Conservation (phyloP, 2,329 filamentous ascomycete species). For the Penicillium sp. region DNA sequence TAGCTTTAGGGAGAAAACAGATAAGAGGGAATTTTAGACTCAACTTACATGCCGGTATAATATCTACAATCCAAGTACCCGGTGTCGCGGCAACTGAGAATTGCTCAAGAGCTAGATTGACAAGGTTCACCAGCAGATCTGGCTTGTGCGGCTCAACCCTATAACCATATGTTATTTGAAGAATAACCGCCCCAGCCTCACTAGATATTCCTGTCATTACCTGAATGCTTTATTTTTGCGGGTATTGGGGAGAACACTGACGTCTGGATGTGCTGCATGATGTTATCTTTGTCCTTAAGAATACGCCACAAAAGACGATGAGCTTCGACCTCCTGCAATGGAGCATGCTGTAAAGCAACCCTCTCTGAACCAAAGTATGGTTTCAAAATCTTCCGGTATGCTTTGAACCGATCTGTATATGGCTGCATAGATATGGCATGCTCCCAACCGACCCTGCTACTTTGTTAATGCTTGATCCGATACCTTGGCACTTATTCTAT, state of each 20-base stretch:
- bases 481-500: neutral
- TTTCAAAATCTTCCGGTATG: constrained; percentile 32
- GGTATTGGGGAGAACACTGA: constrained; percentile 21
- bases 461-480: neutral
- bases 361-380: constrained; percentile 41
- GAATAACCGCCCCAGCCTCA: constrained; percentile 42
- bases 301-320: constrained; percentile 46
- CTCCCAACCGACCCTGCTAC: constrained; percentile 39
- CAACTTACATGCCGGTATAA: constrained; percentile 43
- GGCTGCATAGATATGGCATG: constrained; percentile 30
- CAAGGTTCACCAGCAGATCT: constrained; percentile 47
- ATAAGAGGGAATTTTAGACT: neutral
- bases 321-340: constrained; percentile 47
- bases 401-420: constrained; percentile 32
- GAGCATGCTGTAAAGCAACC: constrained; percentile 40
- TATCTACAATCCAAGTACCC: constrained; percentile 48
- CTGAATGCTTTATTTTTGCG: neutral
- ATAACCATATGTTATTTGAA: neutral
- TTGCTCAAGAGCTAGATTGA: constrained; percentile 39
- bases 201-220: constrained; percentile 14
- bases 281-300: constrained; percentile 37
- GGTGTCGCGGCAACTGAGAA: constrained; percentile 44
- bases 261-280: constrained; percentile 47
- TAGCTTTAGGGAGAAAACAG: neutral
- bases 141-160: neutral